These are phyloP conservation scores for Magnusiomyces starmeri DNA, from an alignment of 1,139 yeast genomes.

Conservation along the genomic window DNA sequence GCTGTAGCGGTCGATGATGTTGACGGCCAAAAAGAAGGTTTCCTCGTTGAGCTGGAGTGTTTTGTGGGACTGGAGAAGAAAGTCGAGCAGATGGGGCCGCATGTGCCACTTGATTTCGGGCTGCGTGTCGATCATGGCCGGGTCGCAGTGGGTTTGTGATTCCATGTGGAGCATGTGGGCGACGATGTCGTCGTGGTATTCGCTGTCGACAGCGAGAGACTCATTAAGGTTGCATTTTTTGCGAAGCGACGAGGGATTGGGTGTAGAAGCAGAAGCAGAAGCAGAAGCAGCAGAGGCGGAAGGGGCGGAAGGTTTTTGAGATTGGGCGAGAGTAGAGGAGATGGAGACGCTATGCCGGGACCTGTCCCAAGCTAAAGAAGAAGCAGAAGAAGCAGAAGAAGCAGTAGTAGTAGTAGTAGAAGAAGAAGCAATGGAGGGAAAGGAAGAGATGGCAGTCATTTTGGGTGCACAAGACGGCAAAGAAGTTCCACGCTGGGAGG, in stretches of 20 bases:
- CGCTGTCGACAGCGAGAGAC: neutral
- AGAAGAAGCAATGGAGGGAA: no score
- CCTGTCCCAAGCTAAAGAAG: no score
- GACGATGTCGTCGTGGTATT: neutral
- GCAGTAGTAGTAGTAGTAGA: no score
- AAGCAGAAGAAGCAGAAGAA: no score
- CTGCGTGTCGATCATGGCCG: constrained; percentile 73
- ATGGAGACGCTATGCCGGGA: neutral
- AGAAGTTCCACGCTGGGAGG: no score
- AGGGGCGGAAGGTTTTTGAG: neutral
- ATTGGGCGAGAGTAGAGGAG: constrained; percentile 5
- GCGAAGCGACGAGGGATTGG: neutral
- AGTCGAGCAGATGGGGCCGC: constrained; percentile 84
- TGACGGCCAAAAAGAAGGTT: constrained; percentile 72
- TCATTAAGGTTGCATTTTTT: neutral
- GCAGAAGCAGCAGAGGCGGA: no score
- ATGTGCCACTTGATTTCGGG: constrained; percentile 91
- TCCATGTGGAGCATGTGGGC: neutral
- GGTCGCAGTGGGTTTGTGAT: constrained; percentile 22
- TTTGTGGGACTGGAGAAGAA: constrained; percentile 72
- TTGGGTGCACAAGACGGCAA: no score
- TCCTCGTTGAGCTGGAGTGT: constrained; percentile 69
- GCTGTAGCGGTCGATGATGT: constrained; percentile 83
- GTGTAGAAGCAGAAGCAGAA: neutral
- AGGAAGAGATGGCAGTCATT: no score